These are phyloP conservation scores for Syzygium oleosum DNA, from an alignment of 345 rosid species.

Conservation along the genomic window DNA sequence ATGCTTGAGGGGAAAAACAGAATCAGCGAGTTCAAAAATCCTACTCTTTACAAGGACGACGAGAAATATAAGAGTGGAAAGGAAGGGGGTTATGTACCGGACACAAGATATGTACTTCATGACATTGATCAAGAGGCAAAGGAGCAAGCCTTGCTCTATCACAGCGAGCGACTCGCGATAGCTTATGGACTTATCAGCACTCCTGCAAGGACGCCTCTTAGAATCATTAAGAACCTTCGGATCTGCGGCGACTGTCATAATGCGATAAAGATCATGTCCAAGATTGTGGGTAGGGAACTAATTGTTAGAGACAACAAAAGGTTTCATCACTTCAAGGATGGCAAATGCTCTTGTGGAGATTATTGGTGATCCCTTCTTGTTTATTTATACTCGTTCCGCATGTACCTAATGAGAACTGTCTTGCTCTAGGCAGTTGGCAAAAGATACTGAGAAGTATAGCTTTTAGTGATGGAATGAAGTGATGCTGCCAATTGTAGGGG, in stretches of 20 bases:
- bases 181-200: slow-evolving; percentile 44
- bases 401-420: background rate
- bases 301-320: slow-evolving; percentile 44
- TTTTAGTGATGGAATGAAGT: background rate
- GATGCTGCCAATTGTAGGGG: background rate
- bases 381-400: background rate
- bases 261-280: slow-evolving; percentile 44
- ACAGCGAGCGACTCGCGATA: slow-evolving; percentile 42
- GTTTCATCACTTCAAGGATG: slow-evolving; percentile 42
- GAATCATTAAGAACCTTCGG: slow-evolving; percentile 43
- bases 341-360: slow-evolving; percentile 42
- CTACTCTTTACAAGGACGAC: slow-evolving; percentile 33
- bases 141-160: slow-evolving; percentile 43
- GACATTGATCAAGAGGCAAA: slow-evolving; percentile 48
- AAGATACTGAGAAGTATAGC: background rate
- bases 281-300: slow-evolving; percentile 43
- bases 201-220: slow-evolving; percentile 31
- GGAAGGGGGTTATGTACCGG: slow-evolving; percentile 27
- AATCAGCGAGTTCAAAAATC: slow-evolving; percentile 26
- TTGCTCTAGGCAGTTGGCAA: background rate
- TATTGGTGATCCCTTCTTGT: slow-evolving; percentile 26
- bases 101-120: slow-evolving; percentile 41
- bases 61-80: slow-evolving; percentile 26
- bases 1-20: slow-evolving; percentile 40
- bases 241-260: slow-evolving; percentile 43